Evolutionary conservation across 148 eudicot genomes (phyloP), one percentile per base, ranked within the genome.

Genomic region (Silene latifolia): DNA sequence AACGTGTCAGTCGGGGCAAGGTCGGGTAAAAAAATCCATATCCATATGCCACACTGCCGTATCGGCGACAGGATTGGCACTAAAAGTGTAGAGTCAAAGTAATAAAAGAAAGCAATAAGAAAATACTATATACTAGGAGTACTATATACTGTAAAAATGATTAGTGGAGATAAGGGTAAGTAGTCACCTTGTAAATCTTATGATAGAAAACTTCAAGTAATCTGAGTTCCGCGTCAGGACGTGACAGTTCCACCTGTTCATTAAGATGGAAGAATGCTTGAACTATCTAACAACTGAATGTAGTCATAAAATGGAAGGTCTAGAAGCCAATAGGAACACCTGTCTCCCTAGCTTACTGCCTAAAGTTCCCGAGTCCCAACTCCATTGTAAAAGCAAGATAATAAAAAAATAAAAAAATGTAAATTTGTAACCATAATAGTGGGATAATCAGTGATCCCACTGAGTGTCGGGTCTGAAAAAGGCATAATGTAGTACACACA

Each of bases 171-270:
- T 46, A 6, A 42, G 64, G 71, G 29, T 57, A 73, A 57, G 24
- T 57, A 1, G 56, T 78, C 83, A 91, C 98, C 98, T 94, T 94
- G 80, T 89, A 94, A 60, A 94, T 94, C 87, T 94, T 94, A 83
- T 94, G 97, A 72, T 85, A 85, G 82, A 94, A 92, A 71, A 94
- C 96, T 85, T 94, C 97, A 72, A 94, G 87, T 70, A 94, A 72
- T 74, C 98, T 91, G 71, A 94, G 89, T 76, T 94, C 97, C 14
- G 93, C 97, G 77, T 87, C 83, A 75, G 97, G 93, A 74, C 82
- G 88, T 48, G 98, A 94, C 86, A 94, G 81, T 62, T 90, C 97
- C 68, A 86, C 98, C 98, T 94, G 83, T 74, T 29, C 66, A 72
- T 42, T 62, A 82, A 12, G 67, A 25, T 57, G 21, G 21, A 71